These are phyloP conservation scores for Pythium coloratum DNA, from an alignment of 352 stramenopile species.

Conservation along the genomic window DNA sequence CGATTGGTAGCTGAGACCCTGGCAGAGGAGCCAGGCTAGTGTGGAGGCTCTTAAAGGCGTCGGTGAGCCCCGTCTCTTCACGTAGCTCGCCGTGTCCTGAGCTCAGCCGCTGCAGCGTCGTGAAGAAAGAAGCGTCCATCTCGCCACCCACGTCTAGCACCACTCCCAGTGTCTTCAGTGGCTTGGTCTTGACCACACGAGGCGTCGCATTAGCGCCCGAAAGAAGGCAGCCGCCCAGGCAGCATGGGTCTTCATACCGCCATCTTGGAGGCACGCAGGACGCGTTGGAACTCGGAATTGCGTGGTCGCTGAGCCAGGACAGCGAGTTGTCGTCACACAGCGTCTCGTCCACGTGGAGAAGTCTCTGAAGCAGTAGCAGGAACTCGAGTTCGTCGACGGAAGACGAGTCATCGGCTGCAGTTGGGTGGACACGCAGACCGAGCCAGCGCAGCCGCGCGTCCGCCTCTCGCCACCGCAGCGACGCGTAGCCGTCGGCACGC, in stretches of 20 bases:
- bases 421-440: neutral
- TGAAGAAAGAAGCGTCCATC: constrained; percentile 3
- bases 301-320: constrained; percentile 13
- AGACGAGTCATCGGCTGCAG: neutral
- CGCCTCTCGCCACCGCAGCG: constrained; percentile 17
- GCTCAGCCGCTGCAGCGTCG: constrained; percentile 1
- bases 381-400: constrained; percentile 14
- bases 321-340: constrained; percentile 12
- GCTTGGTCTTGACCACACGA: neutral
- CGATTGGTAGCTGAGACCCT: neutral
- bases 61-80: neutral
- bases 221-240: constrained; percentile 12
- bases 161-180: constrained; percentile 12
- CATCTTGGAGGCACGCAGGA: neutral
- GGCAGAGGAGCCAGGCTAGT: neutral
- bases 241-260: constrained; percentile 1
- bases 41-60: constrained; percentile 14
- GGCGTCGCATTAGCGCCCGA: constrained; percentile 2
- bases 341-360: neutral
- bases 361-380: constrained; percentile 12
- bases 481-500: constrained; percentile 20
- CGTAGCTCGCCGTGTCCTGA: neutral
- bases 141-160: constrained; percentile 16
- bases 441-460: constrained; percentile 13
- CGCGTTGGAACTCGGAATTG: neutral